Percentiles rank a stretch among this genome's conserved stretches.
phyloP scores from a whole-genome alignment of 1,284 basidiomycete genomes.

The Tremellales sp. region DNA sequence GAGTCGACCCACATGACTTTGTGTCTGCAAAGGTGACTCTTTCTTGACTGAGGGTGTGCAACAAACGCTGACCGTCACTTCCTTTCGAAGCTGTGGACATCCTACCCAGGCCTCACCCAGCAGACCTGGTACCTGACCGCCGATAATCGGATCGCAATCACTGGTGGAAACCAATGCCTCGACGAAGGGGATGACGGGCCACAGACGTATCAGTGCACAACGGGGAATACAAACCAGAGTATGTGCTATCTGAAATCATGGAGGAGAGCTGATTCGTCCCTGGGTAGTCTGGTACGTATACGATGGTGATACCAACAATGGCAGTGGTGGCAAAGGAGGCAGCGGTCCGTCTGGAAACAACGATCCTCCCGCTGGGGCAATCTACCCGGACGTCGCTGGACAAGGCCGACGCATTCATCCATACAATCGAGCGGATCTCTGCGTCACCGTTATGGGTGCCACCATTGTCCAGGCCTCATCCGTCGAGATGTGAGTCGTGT shows the following conservation, averaged over 20 bases:
- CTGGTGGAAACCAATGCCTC: conserved; percentile 33
- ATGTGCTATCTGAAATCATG: too few species aligned
- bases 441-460: conserved; percentile 7
- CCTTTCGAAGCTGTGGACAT: conserved; percentile 9
- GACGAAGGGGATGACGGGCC: conserved; percentile 28
- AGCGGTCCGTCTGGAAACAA: too few species aligned
- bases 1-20: conserved; percentile 12
- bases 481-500: conserved; percentile 9
- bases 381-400: conserved; percentile 2
- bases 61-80: conserved; percentile 7
- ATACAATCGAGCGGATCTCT: conserved; percentile 8
- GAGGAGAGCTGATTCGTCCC: too few species aligned
- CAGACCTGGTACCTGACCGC: conserved; percentile 28
- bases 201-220: conserved; percentile 37
- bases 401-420: conserved; percentile 7
- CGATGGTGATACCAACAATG: too few species aligned
- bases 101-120: conserved; percentile 18
- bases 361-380: conserved; percentile 3
- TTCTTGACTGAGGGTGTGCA: neutral
- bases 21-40: conserved; percentile 10
- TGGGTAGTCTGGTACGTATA: too few species aligned
- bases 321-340: too few species aligned
- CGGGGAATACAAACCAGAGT: conserved; percentile 34
- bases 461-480: conserved; percentile 1
- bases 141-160: conserved; percentile 37